Evolutionary conservation across 2,329 filamentous ascomycete species (phyloP).

Genomic region (Arthrobotrys entomopaga): DNA sequence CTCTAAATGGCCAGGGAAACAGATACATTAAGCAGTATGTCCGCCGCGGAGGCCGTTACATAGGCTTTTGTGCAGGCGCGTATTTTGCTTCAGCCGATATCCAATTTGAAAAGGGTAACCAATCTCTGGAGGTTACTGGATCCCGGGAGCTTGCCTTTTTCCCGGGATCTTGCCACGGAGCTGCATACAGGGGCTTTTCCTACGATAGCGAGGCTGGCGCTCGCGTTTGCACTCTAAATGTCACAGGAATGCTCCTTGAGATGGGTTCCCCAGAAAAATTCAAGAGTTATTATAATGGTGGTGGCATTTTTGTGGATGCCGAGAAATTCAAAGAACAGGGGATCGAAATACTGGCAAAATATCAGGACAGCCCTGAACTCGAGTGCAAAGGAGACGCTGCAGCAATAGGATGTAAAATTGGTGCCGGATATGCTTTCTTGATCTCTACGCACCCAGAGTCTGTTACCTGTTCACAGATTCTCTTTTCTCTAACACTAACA

Average conservation of each 20-base stretch:
- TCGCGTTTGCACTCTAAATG: constrained; percentile 74
- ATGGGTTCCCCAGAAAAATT: constrained; percentile 71
- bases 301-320: constrained; percentile 89
- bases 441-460: constrained; percentile 94
- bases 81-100: constrained; percentile 86
- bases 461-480: constrained; percentile 60
- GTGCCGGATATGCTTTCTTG: constrained; percentile 79
- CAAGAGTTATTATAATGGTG: constrained; percentile 89
- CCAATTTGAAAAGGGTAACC: constrained; percentile 90
- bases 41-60: constrained; percentile 81
- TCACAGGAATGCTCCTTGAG: constrained; percentile 65
- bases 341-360: constrained; percentile 84
- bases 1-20: constrained; percentile 88
- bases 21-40: constrained; percentile 85
- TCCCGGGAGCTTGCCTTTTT: constrained; percentile 87
- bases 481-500: background rate
- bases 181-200: constrained; percentile 87
- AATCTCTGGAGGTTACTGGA: constrained; percentile 83
- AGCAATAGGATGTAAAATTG: constrained; percentile 82
- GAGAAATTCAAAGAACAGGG: constrained; percentile 70
- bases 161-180: constrained; percentile 83
- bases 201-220: constrained; percentile 90
- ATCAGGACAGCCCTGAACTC: constrained; percentile 77
- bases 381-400: constrained; percentile 77
- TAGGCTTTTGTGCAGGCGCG: constrained; percentile 92